Percentiles rank a stretch among this genome's conserved stretches.
These are phyloP conservation scores for Aspergillus cejpii DNA, from an alignment of 2,329 filamentous ascomycete genomes.

Conservation along the genomic window DNA sequence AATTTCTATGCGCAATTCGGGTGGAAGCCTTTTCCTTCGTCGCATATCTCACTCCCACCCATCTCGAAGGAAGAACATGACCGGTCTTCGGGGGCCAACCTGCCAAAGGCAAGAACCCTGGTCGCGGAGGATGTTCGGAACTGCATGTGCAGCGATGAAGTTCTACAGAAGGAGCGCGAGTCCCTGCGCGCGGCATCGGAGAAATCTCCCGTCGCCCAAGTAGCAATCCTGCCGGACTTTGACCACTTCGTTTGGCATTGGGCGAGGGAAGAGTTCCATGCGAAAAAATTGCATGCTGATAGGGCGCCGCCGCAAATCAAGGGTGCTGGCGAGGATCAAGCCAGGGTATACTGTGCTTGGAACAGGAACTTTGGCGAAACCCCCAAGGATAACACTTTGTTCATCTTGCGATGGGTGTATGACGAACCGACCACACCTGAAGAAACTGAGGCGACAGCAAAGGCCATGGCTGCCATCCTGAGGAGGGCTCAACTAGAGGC, in stretches of 20 bases:
- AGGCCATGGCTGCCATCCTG: slow-evolving; percentile 57
- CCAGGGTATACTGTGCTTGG: slow-evolving; percentile 38
- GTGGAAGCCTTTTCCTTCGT: slow-evolving; percentile 68
- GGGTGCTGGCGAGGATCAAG: slow-evolving; percentile 58
- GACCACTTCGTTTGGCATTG: slow-evolving; percentile 70
- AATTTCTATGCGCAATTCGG: slow-evolving; percentile 70
- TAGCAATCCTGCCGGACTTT: slow-evolving; percentile 63
- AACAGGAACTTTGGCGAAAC: slow-evolving; percentile 37
- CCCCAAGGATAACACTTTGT: slow-evolving; percentile 35
- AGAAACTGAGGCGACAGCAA: slow-evolving; percentile 47
- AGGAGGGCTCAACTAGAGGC: slow-evolving; percentile 64
- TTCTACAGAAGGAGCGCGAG: slow-evolving; percentile 60
- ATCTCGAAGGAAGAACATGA: slow-evolving; percentile 20
- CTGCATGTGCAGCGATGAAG: slow-evolving; percentile 52
- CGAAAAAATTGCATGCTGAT: slow-evolving; percentile 54
- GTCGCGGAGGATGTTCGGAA: slow-evolving; percentile 29
- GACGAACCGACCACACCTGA: slow-evolving; percentile 33
- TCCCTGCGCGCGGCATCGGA: slow-evolving; percentile 48
- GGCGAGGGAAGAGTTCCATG: slow-evolving; percentile 72
- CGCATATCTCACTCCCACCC: slow-evolving; percentile 60
- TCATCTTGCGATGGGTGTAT: slow-evolving; percentile 40
- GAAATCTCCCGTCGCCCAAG: slow-evolving; percentile 42
- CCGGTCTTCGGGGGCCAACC: slow-evolving; percentile 19
- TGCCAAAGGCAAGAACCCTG: slow-evolving; percentile 29
- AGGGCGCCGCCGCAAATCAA: slow-evolving; percentile 51